Conservation (phyloP, 2,329 filamentous ascomycete genomes). For the Diatrype stigma region DNA sequence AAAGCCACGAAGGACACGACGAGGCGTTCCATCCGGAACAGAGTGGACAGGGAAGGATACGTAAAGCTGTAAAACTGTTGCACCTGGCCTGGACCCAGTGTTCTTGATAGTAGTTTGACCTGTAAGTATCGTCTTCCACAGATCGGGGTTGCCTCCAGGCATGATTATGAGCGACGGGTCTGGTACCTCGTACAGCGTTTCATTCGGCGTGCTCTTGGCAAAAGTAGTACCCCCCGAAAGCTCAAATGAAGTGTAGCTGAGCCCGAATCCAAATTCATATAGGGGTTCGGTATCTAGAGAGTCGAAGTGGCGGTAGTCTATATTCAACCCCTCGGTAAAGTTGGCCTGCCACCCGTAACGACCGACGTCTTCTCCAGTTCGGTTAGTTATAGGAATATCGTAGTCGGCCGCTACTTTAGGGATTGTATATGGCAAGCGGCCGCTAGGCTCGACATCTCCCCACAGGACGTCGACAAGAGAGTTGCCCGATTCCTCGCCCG, state of each 20-base stretch:
- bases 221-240: neutral
- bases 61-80: neutral
- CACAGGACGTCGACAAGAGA: slow-evolving; percentile 58
- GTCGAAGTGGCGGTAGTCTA: slow-evolving; percentile 53
- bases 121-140: neutral
- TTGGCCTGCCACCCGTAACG: slow-evolving; percentile 51
- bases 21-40: neutral
- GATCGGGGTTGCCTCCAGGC: neutral
- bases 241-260: slow-evolving; percentile 51
- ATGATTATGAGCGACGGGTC: neutral
- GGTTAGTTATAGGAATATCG: slow-evolving; percentile 33
- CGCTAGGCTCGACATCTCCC: slow-evolving; percentile 53
- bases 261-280: slow-evolving; percentile 52
- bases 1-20: neutral
- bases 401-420: slow-evolving; percentile 40
- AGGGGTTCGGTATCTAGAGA: slow-evolving; percentile 43
- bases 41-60: neutral
- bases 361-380: slow-evolving; percentile 41
- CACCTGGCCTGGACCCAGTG: neutral
- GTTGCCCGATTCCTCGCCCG: slow-evolving; percentile 59
- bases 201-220: neutral
- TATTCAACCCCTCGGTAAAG: slow-evolving; percentile 48
- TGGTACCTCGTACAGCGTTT: neutral
- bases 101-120: neutral
- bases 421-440: slow-evolving; percentile 59